These are phyloP conservation scores for Trametes sp. DNA, from an alignment of 1,284 basidiomycete genomes.

Conservation along the genomic window DNA sequence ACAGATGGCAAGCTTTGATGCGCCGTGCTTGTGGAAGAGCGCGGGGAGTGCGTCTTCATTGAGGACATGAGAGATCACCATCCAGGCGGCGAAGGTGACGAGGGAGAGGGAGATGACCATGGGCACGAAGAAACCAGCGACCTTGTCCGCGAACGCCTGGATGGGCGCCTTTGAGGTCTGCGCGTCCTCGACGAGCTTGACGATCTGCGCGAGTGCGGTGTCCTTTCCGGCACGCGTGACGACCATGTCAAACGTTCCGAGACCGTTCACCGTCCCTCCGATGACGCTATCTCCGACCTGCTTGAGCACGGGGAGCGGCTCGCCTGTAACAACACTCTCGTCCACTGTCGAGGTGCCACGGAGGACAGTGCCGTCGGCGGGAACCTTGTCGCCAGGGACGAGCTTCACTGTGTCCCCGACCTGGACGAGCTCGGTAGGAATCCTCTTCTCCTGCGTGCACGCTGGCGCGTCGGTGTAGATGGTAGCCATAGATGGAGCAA, in stretches of 20 bases:
- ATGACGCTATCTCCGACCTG: conserved; percentile 86
- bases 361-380: conserved; percentile 93
- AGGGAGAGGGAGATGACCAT: conserved; percentile 85
- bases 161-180: conserved; percentile 99
- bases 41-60: conserved; percentile 71
- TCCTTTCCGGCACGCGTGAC: conserved; percentile 97
- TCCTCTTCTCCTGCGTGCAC: conserved; percentile 86
- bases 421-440: conserved; percentile 95
- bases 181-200: conserved; percentile 96
- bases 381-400: conserved; percentile 95
- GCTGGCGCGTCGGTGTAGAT: conserved; percentile 88
- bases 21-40: conserved; percentile 86
- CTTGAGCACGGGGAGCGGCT: conserved; percentile 92
- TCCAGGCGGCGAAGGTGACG: conserved; percentile 89
- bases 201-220: conserved; percentile 96
- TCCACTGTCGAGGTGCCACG: conserved; percentile 90
- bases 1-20: conserved; percentile 90
- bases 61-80: conserved; percentile 76
- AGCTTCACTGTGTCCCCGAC: conserved; percentile 94
- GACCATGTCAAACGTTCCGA: conserved; percentile 95
- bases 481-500: conserved; percentile 93
- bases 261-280: conserved; percentile 96
- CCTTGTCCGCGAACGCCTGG: conserved; percentile 94
- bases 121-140: conserved; percentile 97
- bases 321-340: conserved; percentile 97